Conservation (phyloP, 176 grass and related monocot species). For the Avena insularis region DNA sequence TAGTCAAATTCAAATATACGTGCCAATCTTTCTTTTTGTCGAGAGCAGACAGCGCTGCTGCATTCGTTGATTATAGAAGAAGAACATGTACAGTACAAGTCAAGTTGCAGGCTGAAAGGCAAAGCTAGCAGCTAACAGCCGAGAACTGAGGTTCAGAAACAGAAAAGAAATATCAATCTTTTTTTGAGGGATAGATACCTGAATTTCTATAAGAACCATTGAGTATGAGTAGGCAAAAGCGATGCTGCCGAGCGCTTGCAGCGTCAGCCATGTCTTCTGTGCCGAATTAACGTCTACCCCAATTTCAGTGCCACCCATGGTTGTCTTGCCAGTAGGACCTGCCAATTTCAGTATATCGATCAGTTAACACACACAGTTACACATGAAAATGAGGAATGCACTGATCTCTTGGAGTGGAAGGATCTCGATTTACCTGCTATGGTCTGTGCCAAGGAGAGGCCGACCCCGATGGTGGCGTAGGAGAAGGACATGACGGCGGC, state of each 20-base stretch:
- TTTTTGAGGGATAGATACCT: no score
- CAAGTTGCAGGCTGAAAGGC: no score
- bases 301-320: slow-evolving; percentile 55
- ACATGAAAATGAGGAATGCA: not conserved
- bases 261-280: slow-evolving; percentile 67
- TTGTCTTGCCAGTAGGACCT: slow-evolving; percentile 47
- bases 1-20: no score
- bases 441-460: slow-evolving; percentile 48
- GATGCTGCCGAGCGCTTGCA: slow-evolving; percentile 72
- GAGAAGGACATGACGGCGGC: slow-evolving; percentile 44
- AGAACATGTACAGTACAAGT: no score
- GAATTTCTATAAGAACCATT: slow-evolving; percentile 73
- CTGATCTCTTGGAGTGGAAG: not conserved
- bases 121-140: no score
- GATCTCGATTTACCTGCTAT: not conserved
- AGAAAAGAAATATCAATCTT: no score
- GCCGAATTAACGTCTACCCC: slow-evolving; percentile 53
- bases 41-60: no score
- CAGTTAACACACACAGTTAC: not conserved
- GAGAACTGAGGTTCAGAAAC: no score
- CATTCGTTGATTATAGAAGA: no score
- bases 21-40: no score
- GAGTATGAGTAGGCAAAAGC: slow-evolving; percentile 71
- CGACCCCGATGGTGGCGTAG: slow-evolving; percentile 41
- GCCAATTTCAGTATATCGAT: not conserved